These are phyloP conservation scores for Trichoderma breve DNA, from an alignment of 2,329 filamentous ascomycete genomes.

Conservation along the genomic window DNA sequence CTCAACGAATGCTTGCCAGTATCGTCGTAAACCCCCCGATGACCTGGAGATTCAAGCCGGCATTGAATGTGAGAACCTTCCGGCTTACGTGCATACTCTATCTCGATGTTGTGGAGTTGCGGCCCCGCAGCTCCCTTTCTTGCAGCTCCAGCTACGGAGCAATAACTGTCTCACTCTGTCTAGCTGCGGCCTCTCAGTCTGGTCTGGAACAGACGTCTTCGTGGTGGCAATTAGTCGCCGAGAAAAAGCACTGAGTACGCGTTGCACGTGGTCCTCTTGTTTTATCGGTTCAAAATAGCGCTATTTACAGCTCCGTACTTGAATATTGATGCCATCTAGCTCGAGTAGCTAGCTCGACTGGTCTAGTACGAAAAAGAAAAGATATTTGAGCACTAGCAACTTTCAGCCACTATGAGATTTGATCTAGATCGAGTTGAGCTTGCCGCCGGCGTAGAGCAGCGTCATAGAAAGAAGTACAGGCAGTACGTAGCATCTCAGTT, in stretches of 20 bases:
- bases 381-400: background rate
- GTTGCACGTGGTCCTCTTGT: background rate
- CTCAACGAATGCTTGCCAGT: background rate
- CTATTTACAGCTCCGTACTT: background rate
- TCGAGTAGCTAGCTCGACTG: background rate
- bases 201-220: background rate
- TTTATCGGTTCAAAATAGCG: background rate
- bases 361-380: background rate
- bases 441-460: background rate
- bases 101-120: background rate
- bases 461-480: background rate
- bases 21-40: background rate
- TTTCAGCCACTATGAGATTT: background rate
- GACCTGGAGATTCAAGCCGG: background rate
- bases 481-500: background rate
- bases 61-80: background rate
- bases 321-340: background rate
- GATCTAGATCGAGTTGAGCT: background rate
- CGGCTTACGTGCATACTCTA: background rate
- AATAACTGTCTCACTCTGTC: background rate
- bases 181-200: background rate
- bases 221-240: background rate
- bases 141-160: background rate
- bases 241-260: background rate
- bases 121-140: background rate